Conservation (phyloP, 352 stramenopile species). For the Globisporangium perplexum region DNA sequence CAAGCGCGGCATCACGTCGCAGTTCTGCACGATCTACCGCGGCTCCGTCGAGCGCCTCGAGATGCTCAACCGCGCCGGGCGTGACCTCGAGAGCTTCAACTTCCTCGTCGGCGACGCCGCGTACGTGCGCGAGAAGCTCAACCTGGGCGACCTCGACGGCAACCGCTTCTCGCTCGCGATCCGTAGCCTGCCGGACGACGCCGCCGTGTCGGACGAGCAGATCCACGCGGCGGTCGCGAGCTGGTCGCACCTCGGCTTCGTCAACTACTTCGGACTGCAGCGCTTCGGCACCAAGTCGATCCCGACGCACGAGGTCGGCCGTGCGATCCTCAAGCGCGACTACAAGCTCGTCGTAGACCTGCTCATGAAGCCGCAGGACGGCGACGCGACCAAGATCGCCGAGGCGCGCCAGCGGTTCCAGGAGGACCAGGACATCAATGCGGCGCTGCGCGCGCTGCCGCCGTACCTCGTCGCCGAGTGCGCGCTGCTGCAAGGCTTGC, state of each 20-base stretch:
- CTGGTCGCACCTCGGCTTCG: slow-evolving; percentile 88
- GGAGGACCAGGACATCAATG: slow-evolving; percentile 45
- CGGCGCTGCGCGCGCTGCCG: slow-evolving; percentile 53
- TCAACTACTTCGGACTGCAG: slow-evolving; percentile 99
- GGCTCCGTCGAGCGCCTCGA: slow-evolving; percentile 72
- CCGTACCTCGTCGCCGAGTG: slow-evolving; percentile 82
- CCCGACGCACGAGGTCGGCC: slow-evolving; percentile 87
- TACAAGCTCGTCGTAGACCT: slow-evolving; percentile 89
- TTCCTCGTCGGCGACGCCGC: slow-evolving; percentile 92
- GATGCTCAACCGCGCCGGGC: slow-evolving; percentile 61
- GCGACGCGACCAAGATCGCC: slow-evolving; percentile 70
- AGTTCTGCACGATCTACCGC: slow-evolving; percentile 92
- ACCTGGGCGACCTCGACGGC: slow-evolving; percentile 88
- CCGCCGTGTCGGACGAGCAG: slow-evolving; percentile 49
- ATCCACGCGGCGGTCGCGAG: slow-evolving; percentile 62
- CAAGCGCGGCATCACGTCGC: slow-evolving; percentile 94
- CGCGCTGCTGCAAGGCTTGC: slow-evolving; percentile 57
- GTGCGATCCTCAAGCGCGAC: slow-evolving; percentile 90
- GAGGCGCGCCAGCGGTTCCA: slow-evolving; percentile 64
- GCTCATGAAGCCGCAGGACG: slow-evolving; percentile 82
- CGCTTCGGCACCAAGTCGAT: slow-evolving; percentile 92
- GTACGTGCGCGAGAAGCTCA: slow-evolving; percentile 89
- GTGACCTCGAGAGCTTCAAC: slow-evolving; percentile 73
- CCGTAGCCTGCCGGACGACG: slow-evolving; percentile 75
- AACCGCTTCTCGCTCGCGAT: slow-evolving; percentile 96